These are phyloP conservation scores for Cercospora berteroae DNA, from an alignment of 2,329 filamentous ascomycete genomes.

Conservation along the genomic window DNA sequence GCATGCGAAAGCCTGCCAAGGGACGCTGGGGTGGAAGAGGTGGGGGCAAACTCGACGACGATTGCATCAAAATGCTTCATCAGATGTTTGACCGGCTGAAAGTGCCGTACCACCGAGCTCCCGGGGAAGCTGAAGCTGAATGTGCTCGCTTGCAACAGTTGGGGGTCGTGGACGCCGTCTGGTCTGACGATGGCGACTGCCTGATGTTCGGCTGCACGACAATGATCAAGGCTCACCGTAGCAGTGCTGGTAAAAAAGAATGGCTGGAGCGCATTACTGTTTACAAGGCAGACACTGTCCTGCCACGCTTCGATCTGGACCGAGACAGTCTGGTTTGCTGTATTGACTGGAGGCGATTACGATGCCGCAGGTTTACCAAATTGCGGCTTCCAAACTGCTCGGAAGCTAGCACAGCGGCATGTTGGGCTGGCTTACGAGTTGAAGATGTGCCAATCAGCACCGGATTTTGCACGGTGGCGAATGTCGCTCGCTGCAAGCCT, in stretches of 20 bases:
- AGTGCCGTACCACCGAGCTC: conserved; percentile 47
- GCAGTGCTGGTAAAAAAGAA: conserved; percentile 41
- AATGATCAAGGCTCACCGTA: conserved; percentile 39
- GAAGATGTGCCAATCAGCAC: conserved; percentile 23
- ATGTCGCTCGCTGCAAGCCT: neutral
- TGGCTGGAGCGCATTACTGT: conserved; percentile 34
- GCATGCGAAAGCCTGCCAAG: conserved; percentile 42
- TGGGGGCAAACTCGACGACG: conserved; percentile 37
- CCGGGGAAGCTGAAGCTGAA: conserved; percentile 49
- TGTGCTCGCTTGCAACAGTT: conserved; percentile 47
- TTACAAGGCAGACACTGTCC: conserved; percentile 34
- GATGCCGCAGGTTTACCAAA: conserved; percentile 37
- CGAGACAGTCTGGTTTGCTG: conserved; percentile 42
- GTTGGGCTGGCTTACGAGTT: conserved; percentile 39
- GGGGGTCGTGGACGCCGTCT: conserved; percentile 51
- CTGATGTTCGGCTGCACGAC: conserved; percentile 50
- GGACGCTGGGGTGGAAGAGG: conserved; percentile 32
- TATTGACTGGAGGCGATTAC: conserved; percentile 46
- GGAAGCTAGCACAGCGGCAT: conserved; percentile 30
- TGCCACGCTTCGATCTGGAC: conserved; percentile 35
- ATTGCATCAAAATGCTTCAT: conserved; percentile 38
- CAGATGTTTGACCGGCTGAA: conserved; percentile 41
- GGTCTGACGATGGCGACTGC: conserved; percentile 48
- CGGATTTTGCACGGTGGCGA: conserved; percentile 31
- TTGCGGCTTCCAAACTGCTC: conserved; percentile 39